These are phyloP conservation scores for Alternaria metachromatica DNA, from an alignment of 2,329 filamentous ascomycete genomes.

Conservation along the genomic window DNA sequence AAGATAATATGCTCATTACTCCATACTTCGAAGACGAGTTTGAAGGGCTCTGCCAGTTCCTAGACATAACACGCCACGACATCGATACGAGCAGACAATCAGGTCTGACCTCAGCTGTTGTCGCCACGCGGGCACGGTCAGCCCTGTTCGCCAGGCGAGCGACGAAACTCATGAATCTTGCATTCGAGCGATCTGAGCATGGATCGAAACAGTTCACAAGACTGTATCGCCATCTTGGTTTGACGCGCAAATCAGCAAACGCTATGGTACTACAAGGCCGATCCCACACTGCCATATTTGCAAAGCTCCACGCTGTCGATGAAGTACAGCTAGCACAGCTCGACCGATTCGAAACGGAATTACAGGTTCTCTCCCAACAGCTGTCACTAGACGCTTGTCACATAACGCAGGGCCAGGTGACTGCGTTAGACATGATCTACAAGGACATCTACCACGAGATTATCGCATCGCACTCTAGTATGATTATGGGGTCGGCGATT, in stretches of 20 bases:
- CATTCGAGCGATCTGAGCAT: slow-evolving; percentile 11
- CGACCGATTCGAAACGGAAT: slow-evolving; percentile 51
- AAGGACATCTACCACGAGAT: slow-evolving; percentile 27
- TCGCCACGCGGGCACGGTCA: slow-evolving; percentile 33
- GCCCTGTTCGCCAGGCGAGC: slow-evolving; percentile 46
- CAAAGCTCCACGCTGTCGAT: slow-evolving; percentile 35
- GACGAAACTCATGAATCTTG: slow-evolving; percentile 32
- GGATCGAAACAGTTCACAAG: slow-evolving; percentile 30
- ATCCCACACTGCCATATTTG: slow-evolving; percentile 41
- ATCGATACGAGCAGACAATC: slow-evolving; percentile 2
- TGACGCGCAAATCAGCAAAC: slow-evolving; percentile 25
- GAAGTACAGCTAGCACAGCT: slow-evolving; percentile 51
- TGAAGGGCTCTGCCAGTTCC: slow-evolving; percentile 47
- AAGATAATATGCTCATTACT: slow-evolving; percentile 32
- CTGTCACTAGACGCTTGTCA: slow-evolving; percentile 42
- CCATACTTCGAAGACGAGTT: slow-evolving; percentile 49
- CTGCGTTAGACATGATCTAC: slow-evolving; percentile 39
- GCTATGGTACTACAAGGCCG: slow-evolving; percentile 34
- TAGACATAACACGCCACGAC: slow-evolving; percentile 35
- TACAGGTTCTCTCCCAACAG: slow-evolving; percentile 47
- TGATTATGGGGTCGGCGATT: slow-evolving; percentile 15
- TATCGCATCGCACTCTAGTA: slow-evolving; percentile 26
- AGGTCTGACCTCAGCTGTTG: slow-evolving; percentile 12
- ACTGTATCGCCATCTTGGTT: slow-evolving; percentile 33
- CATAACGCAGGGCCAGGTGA: slow-evolving; percentile 41